Base-by-base conservation (phyloP, 202 grass and related monocot genomes). In the Zizania palustris region DNA sequence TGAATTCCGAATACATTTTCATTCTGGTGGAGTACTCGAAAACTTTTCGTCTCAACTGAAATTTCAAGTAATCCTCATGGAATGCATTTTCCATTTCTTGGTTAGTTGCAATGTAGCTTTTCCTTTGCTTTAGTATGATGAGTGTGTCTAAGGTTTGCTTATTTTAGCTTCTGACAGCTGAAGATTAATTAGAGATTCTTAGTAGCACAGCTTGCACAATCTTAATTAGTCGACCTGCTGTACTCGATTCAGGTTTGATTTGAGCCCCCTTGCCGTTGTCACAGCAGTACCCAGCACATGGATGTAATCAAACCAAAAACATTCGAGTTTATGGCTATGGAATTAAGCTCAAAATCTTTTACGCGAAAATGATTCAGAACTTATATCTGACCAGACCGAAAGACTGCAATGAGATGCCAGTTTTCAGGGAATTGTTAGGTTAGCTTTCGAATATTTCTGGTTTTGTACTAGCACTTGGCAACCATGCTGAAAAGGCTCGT, bases 241-340 rank as follows among this genome's bases (percentile, higher is more conserved):
- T 73, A 68, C 59, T 45, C 59, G 65, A 45, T 81, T 84, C 72
- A 66, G 66, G 72, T 72, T 69, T 72, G 50, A 15, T 81, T 72
- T 67, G 60, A 37, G 65, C 21, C 71, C 33, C 39, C 61, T 44
- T 46, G 48, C 77, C 36, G 1, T 37, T 84, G 28, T 85, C 72
- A 22, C 41, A 59, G 6, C 11, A 45, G 45, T n/a, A 11, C 43
- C 19, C 57, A 43, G 37, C 4, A 14, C 0, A n/a, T 53, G 7
- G 18, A 38, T 60, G 38, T 45, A 12, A 79, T 64, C 41, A 33
- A 35, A 22, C 21, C 71, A 28, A 0, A 45, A 45, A 60, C 11
- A 2, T 60, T 60, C 15, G 59, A 74, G n/a, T 45, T 16, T 65
- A 36, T 84, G 48, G 22, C 6, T 55, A 63, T 16, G 18, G 19